Conservation (phyloP, 768 basidiomycete species). For the Sistotremastrum niveocremeum region DNA sequence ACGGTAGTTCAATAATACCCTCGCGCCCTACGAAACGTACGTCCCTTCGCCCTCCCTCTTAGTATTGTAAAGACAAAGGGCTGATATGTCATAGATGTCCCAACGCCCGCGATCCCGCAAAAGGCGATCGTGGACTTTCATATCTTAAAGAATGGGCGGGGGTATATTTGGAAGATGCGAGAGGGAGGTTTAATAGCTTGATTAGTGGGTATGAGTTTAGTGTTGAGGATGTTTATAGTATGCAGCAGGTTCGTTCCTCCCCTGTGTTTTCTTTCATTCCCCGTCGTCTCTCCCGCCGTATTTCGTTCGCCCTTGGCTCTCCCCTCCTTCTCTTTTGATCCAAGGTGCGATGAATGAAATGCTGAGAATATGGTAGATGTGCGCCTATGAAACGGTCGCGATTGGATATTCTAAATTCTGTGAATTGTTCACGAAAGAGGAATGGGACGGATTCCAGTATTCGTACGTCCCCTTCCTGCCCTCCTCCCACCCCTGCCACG, state of each 20-base stretch:
- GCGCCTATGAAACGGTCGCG: slow-evolving; percentile 35
- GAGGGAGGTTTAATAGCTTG: no score
- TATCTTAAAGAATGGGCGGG: slow-evolving; percentile 22
- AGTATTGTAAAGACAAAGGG: no score
- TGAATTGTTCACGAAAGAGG: slow-evolving; percentile 34
- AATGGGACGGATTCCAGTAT: slow-evolving; percentile 40
- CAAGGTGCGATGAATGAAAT: slow-evolving; percentile 18
- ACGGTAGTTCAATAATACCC: slow-evolving; percentile 37
- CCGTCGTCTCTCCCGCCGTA: no score
- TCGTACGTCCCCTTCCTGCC: no score
- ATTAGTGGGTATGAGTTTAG: slow-evolving; percentile 13
- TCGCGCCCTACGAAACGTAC: slow-evolving; percentile 26
- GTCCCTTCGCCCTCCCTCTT: not conserved
- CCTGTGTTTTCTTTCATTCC: no score
- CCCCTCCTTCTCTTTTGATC: slow-evolving; percentile 21
- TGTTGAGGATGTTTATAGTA: slow-evolving; percentile 11
- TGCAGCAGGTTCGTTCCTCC: no score
- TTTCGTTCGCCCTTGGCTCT: not conserved
- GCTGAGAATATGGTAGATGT: slow-evolving; percentile 23
- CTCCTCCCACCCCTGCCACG: no score
- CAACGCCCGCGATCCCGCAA: slow-evolving; percentile 16
- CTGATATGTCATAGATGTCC: no score
- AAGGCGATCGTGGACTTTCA: slow-evolving; percentile 12
- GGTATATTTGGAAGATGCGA: slow-evolving; percentile 25
- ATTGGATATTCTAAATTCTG: slow-evolving; percentile 39